phyloP scores from a whole-genome alignment of 2,329 filamentous ascomycete species.

The Aureobasidium sp. region DNA sequence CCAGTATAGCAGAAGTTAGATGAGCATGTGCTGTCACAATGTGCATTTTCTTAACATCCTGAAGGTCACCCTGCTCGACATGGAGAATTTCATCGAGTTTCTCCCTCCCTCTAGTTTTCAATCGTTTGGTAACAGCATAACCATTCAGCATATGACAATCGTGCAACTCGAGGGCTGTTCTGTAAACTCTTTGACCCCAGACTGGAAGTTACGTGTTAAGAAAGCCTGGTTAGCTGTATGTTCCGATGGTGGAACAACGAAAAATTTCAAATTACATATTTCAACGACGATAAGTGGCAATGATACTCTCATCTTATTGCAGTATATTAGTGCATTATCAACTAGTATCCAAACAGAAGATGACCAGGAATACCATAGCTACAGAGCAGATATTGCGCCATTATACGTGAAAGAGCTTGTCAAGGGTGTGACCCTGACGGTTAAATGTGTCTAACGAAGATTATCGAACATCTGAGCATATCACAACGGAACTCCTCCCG shows the following conservation, averaged over 20 bases:
- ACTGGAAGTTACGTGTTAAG: no score
- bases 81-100: neutral
- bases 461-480: neutral
- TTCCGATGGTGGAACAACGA: no score
- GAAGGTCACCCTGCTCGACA: neutral
- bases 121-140: no score
- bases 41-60: neutral
- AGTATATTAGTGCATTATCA: neutral
- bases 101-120: no score
- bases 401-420: neutral
- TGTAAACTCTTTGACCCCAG: no score
- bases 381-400: neutral
- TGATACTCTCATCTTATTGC: neutral
- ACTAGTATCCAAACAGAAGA: neutral
- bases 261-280: no score
- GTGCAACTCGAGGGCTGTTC: no score
- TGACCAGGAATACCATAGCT: neutral
- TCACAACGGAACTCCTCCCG: neutral
- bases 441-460: neutral
- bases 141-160: no score
- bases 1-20: no score
- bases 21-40: no score
- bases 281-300: no score
- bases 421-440: neutral
- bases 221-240: no score